Base-by-base conservation (phyloP, 23 red algal species). In the Gracilaria caudata region DNA sequence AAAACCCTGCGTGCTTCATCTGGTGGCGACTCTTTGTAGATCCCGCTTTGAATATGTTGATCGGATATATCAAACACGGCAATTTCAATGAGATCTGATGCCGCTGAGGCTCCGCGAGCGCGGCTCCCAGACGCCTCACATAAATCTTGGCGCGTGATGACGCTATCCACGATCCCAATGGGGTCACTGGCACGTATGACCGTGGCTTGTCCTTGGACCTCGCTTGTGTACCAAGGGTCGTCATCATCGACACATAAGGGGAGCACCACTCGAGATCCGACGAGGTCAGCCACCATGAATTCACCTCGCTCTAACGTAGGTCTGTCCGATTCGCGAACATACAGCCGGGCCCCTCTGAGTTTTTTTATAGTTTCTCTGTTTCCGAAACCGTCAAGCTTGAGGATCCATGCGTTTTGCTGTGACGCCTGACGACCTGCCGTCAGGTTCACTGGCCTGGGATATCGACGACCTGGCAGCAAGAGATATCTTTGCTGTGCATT, bases 371-470 rank as follows among this genome's bases (percentile, higher is more conserved):
- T 68, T 64, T 90, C 81, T 34, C 87, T 36, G 24, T 34, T 58
- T 24, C 28, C 30, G 6, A 65, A 41, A 7, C 71, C 57, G 0
- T 88, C 77, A 10, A 92, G 68, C n/a, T 46, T 51, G 19, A 92
- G n/a, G 23, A 93, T 81, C 84, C 87, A 87, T 21, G 78, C 68
- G 6, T 82, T 77, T n/a, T 51, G 61, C 84, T 96, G 94, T 21
- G 88, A 82, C 37, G 94, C 94, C 35, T 92, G 55, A 57, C 88
- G 55, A 32, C 80, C 86, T 19, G 68, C 85, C 5, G 44, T 30
- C 33, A 96, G 35, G 26, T 65, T 44, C 11, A 96, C 83, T 24
- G 94, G 94, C 47, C 94, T 80, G 3, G 94, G 94, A 38, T 92
- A 96, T 56, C 76, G 63, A 14, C 94, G 83, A n/a, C 84, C 84